Evolutionary conservation across 805 yeast species (phyloP).

Genomic region (Metschnikowia continentalis): DNA sequence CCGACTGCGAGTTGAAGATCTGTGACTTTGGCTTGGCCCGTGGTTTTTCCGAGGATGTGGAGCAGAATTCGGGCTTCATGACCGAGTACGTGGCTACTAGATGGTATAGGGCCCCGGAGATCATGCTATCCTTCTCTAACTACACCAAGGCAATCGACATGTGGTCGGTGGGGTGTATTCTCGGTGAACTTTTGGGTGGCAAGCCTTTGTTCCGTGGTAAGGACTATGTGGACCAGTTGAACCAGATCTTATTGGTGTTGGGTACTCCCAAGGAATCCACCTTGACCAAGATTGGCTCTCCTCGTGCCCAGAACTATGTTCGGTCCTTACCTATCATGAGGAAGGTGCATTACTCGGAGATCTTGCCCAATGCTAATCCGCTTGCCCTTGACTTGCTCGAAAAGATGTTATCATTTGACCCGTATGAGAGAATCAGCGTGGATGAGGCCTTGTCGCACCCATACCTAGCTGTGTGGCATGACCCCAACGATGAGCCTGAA

Average conservation of each 20-base stretch:
- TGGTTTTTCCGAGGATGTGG: conserved; percentile 79
- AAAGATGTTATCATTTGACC: conserved; percentile 82
- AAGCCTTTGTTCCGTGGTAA: conserved; percentile 90
- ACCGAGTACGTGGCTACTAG: conserved; percentile 98
- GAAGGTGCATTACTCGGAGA: conserved; percentile 60
- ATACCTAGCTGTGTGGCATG: conserved; percentile 78
- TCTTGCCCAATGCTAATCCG: conserved; percentile 86
- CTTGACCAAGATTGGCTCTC: conserved; percentile 57
- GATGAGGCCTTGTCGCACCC: conserved; percentile 88
- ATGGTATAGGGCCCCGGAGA: conserved; percentile 98
- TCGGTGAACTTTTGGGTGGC: conserved; percentile 91
- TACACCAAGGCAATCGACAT: conserved; percentile 95
- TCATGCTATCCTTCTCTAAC: conserved; percentile 90
- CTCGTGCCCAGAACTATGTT: conserved; percentile 88
- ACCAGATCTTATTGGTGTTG: conserved; percentile 76
- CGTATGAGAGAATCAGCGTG: conserved; percentile 76
- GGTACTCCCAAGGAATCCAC: conserved; percentile 79
- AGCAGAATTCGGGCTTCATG: conserved; percentile 85
- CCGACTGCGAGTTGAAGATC: conserved; percentile 92
- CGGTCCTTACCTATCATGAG: conserved; percentile 81
- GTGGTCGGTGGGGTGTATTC: conserved; percentile 97
- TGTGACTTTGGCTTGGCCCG: conserved; percentile 97
- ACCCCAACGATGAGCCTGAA: conserved; percentile 72
- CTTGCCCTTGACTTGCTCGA: conserved; percentile 69
- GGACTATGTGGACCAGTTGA: conserved; percentile 93